phyloP scores from a whole-genome alignment of 164 flowering plant genomes.

The Brasenia schreberi region DNA sequence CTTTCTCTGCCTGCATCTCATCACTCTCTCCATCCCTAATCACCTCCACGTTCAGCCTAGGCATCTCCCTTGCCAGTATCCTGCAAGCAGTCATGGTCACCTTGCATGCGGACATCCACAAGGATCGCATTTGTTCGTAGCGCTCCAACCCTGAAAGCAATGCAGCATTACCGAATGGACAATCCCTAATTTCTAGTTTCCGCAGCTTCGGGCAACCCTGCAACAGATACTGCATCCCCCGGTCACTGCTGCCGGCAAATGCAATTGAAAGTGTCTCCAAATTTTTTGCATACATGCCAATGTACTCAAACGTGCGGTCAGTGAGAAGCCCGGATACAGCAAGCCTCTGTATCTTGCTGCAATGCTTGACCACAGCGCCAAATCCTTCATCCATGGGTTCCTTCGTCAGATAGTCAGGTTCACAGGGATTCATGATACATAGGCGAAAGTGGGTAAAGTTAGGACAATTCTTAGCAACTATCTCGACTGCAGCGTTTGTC shows the following conservation, averaged over 20 bases:
- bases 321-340: constrained; percentile 70
- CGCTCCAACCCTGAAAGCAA: constrained; percentile 49
- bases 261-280: constrained; percentile 71
- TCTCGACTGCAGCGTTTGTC: constrained; percentile 69
- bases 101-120: constrained; percentile 84
- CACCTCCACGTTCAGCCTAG: constrained; percentile 75
- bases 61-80: constrained; percentile 47
- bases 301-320: constrained; percentile 57
- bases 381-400: constrained; percentile 80
- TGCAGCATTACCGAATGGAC: constrained; percentile 71
- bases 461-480: constrained; percentile 65
- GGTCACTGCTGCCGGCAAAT: constrained; percentile 68
- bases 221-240: constrained; percentile 56
- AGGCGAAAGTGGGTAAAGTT: constrained; percentile 68
- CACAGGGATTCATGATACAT: constrained; percentile 61
- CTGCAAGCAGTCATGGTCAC: constrained; percentile 54
- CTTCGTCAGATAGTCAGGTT: constrained; percentile 55
- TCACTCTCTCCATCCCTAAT: constrained; percentile 54
- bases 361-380: constrained; percentile 57
- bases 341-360: constrained; percentile 61
- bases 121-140: constrained; percentile 69
- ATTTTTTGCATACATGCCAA: constrained; percentile 61
- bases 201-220: constrained; percentile 63
- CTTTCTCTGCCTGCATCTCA: constrained; percentile 41
- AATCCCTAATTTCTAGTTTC: constrained; percentile 80